phyloP scores from a whole-genome alignment of 768 basidiomycete species.

The Mycena polygramma region DNA sequence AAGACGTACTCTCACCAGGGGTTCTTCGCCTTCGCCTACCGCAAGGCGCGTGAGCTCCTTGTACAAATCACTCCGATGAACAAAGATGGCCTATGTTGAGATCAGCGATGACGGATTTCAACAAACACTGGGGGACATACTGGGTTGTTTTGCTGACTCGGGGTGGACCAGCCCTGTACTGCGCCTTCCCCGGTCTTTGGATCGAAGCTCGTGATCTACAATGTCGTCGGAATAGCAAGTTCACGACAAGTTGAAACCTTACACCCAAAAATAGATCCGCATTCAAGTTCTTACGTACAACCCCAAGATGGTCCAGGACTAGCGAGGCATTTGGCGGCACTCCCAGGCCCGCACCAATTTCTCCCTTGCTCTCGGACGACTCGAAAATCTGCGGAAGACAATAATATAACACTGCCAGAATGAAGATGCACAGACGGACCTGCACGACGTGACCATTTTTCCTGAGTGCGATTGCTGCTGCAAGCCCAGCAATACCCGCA shows the following conservation, averaged over 20 bases:
- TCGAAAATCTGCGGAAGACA: constrained; percentile 26
- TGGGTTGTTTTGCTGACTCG: neutral
- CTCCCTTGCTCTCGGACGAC: constrained; percentile 24
- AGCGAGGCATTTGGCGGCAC: constrained; percentile 23
- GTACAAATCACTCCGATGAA: constrained; percentile 29
- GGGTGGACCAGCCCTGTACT: neutral
- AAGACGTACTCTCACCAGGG: constrained; percentile 21
- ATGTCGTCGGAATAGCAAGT: neutral
- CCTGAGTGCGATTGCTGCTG: constrained; percentile 28
- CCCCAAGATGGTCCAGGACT: constrained; percentile 25
- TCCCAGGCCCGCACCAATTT: constrained; percentile 29
- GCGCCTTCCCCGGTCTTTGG: constrained; percentile 13
- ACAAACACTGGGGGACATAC: constrained; percentile 4
- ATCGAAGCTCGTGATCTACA: constrained; percentile 3
- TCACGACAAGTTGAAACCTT: neutral
- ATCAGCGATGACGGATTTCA: neutral
- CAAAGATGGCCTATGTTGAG: constrained; percentile 6
- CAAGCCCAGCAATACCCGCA: constrained; percentile 31
- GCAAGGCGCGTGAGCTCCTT: constrained; percentile 26
- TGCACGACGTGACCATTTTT: constrained; percentile 27
- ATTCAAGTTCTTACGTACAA: constrained; percentile 18
- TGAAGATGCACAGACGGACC: neutral
- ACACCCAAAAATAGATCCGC: constrained; percentile 20
- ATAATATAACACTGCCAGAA: neutral
- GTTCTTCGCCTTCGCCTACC: constrained; percentile 7